Percentiles rank a stretch among this genome's conserved stretches.
phyloP scores from a whole-genome alignment of 257 asterid species.

The Solanum bulbocastanum region DNA sequence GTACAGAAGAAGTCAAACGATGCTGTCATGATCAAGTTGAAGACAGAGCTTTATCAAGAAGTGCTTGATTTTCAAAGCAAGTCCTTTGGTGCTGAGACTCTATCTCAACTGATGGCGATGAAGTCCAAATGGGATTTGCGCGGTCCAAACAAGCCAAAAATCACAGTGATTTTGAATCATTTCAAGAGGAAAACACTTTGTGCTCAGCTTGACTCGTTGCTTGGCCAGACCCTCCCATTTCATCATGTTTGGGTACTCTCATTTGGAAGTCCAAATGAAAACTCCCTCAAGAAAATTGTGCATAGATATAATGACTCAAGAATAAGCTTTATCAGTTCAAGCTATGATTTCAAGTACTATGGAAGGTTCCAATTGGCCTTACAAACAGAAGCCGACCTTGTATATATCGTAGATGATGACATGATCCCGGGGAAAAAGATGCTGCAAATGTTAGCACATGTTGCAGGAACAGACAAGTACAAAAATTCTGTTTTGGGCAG shows the following conservation, averaged over 20 bases:
- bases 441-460: conserved; percentile 75
- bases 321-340: conserved; percentile 69
- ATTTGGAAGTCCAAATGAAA: conserved; percentile 82
- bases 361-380: conserved; percentile 94
- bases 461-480: conserved; percentile 85
- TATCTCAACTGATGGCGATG: conserved; percentile 51
- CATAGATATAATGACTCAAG: conserved; percentile 57
- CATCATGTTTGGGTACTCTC: conserved; percentile 93
- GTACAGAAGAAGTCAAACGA: conserved; percentile 74
- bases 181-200: conserved; percentile 84
- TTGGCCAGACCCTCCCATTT: conserved; percentile 72
- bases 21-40: conserved; percentile 58
- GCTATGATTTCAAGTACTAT: conserved; percentile 85
- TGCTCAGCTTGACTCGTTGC: conserved; percentile 70
- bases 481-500: conserved; percentile 80
- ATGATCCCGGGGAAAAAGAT: conserved; percentile 88
- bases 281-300: conserved; percentile 40
- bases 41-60: conserved; percentile 53
- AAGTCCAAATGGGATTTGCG: conserved; percentile 63
- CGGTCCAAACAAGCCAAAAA: conserved; percentile 29
- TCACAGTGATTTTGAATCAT: conserved; percentile 79
- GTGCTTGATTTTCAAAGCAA: conserved; percentile 45
- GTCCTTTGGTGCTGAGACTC: conserved; percentile 41
- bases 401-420: conserved; percentile 79
- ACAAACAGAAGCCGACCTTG: conserved; percentile 80